These are phyloP conservation scores for Saposhnikovia divaricata DNA, from an alignment of 129 eudicot genomes.

Conservation along the genomic window DNA sequence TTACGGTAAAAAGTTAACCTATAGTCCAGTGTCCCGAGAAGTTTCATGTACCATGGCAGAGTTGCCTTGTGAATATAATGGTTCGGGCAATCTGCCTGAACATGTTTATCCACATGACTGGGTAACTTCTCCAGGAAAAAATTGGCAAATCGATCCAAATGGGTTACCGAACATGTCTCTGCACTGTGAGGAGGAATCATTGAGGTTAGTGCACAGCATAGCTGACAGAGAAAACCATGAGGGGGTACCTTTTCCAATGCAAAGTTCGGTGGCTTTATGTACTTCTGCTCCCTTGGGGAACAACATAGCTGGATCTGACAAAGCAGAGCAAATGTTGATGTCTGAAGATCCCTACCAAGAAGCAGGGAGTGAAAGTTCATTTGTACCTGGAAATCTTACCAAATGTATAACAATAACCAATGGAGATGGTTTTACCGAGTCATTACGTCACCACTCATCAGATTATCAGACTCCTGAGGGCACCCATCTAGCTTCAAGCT, in stretches of 20 bases:
- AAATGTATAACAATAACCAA: conserved; percentile 20
- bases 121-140: conserved; percentile 30
- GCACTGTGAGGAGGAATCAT: conserved; percentile 46
- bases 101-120: conserved; percentile 37
- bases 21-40: conserved; percentile 22
- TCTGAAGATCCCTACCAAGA: conserved; percentile 32
- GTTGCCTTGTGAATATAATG: conserved; percentile 24
- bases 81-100: conserved; percentile 23
- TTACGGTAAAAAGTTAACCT: conserved; percentile 18
- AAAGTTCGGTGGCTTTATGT: conserved; percentile 16
- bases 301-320: conserved; percentile 28
- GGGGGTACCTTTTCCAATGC: conserved; percentile 16
- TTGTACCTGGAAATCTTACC: conserved; percentile 22
- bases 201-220: conserved; percentile 34
- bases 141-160: conserved; percentile 38
- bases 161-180: conserved; percentile 44
- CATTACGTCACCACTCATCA: conserved; percentile 28
- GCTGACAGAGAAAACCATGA: conserved; percentile 28
- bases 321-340: conserved; percentile 21
- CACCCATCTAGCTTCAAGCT: conserved; percentile 28
- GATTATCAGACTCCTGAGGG: conserved; percentile 29
- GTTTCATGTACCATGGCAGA: conserved; percentile 26
- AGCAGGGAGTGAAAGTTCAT: conserved; percentile 19
- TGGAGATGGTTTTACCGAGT: conserved; percentile 29
- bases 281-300: conserved; percentile 21